These are phyloP conservation scores for Paecilomyces dactylethromorphus DNA, from an alignment of 2,329 filamentous ascomycete genomes.

Conservation along the genomic window DNA sequence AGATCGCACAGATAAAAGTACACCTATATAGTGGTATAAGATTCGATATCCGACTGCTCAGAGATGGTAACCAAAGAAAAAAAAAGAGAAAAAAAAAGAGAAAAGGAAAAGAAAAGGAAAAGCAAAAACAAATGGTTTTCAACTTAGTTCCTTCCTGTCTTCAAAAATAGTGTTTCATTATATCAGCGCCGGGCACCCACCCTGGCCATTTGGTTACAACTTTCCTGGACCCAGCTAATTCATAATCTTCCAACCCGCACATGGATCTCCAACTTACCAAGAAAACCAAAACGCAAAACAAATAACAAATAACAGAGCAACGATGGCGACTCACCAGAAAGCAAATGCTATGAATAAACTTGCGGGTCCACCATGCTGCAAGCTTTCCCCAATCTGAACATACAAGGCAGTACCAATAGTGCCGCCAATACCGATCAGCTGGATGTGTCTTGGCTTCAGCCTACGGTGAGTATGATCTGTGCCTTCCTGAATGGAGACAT, in stretches of 20 bases:
- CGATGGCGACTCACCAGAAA: conserved; percentile 34
- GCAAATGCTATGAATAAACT: conserved; percentile 40
- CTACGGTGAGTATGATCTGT: conserved; percentile 33
- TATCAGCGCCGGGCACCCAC: background rate
- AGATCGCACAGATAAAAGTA: conserved; percentile 38
- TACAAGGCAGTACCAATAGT: conserved; percentile 39
- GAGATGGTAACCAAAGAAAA: conserved; percentile 2
- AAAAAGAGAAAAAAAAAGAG: no score
- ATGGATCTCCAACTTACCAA: background rate
- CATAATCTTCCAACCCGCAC: background rate
- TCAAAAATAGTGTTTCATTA: background rate
- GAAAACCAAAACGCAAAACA: conserved; percentile 1
- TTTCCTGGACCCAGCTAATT: background rate
- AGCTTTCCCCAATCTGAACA: conserved; percentile 35
- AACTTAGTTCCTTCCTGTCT: background rate
- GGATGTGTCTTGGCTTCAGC: conserved; percentile 40
- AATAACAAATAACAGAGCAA: conserved; percentile 1
- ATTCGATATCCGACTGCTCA: conserved; percentile 12
- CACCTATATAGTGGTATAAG: conserved; percentile 34
- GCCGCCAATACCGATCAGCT: conserved; percentile 42
- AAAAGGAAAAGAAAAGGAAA: no score
- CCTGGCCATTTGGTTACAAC: background rate
- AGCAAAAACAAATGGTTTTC: conserved; percentile 3
- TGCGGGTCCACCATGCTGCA: conserved; percentile 36
- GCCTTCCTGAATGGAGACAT: conserved; percentile 16